Base-by-base conservation (phyloP, 441 rosid species). In the Euphorbia corollata region DNA sequence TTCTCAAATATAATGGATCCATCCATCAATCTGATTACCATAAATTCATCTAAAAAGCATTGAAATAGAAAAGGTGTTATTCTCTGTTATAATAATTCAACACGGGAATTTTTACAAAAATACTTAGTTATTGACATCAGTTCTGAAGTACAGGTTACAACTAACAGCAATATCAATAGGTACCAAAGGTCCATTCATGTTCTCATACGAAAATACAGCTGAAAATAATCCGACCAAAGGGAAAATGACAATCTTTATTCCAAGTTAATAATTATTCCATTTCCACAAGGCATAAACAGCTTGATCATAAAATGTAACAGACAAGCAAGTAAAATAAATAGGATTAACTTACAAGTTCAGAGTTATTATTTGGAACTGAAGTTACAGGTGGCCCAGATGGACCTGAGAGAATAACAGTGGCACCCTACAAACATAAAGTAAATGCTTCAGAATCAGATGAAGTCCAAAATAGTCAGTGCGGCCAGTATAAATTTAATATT, bases 331-430 rank as follows among this genome's bases (percentile, higher is more conserved):
- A n/a, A n/a, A n/a, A 65, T 41, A 19, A 64, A 27, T 18, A 53
- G 22, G 70, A 64, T 53, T 68, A 73, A 77, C 80, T 32, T 86
- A 95, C 99, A 92, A 95, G 78, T 77, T 92, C 98, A 36, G 98
- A 90, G 68, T 83, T 95, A 79, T 90, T 95, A 77, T 61, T 79
- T 50, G 97, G 96, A 63, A 92, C 88, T 51, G 98, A 72, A 57
- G 96, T 85, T 58, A 88, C 84, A 0, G 99, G 96, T 18, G 93
- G 93, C 63, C 97, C 98, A 22, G 99, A 87, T 67, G 96, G 93
- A 77, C 99, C 99, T 61, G 98, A 95, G 76, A 92, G 86, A 71
- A 95, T 79, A 60, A 95, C 91, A 38, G 94, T 90, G 70, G 82
- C 84, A 48, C 99, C 99, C 98, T 95, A 85, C 70, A 80, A 64